Evolutionary conservation across 805 yeast species (phyloP).

Genomic region (Candida boleticola): DNA sequence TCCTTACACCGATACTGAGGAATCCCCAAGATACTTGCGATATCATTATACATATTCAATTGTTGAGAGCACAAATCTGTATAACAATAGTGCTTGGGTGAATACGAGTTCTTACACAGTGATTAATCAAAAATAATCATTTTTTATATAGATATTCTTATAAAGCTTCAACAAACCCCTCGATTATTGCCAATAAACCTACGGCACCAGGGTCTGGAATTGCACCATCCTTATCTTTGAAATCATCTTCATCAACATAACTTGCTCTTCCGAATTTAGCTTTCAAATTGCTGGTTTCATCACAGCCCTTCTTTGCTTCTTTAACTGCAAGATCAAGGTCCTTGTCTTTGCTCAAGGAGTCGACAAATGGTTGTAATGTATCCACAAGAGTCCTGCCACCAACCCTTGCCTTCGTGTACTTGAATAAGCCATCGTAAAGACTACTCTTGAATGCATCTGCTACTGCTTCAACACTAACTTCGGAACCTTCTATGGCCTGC

Average conservation of each 20-base stretch:
- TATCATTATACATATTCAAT: no score
- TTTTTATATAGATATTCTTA: no score
- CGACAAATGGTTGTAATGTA: constrained; percentile 84
- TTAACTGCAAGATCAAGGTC: constrained; percentile 59
- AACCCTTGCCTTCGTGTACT: constrained; percentile 82
- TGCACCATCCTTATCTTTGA: constrained; percentile 59
- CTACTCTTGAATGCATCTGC: constrained; percentile 57
- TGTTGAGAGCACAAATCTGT: no score
- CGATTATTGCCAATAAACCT: constrained; percentile 65
- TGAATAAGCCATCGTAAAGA: constrained; percentile 63
- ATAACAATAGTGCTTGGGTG: no score
- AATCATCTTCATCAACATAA: constrained; percentile 68
- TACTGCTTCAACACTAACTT: constrained; percentile 27
- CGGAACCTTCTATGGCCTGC: constrained; percentile 14
- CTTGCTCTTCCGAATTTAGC: constrained; percentile 95
- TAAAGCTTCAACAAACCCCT: constrained; percentile 36
- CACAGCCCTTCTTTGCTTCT: constrained; percentile 76
- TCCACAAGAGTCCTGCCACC: constrained; percentile 92
- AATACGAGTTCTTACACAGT: no score
- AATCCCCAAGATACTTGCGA: no score
- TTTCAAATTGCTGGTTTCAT: constrained; percentile 65
- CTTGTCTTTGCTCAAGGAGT: constrained; percentile 48
- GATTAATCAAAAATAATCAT: no score
- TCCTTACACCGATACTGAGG: not conserved
- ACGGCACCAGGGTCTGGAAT: constrained; percentile 95